These are phyloP conservation scores for Paecilomyces niveus DNA, from an alignment of 2,329 filamentous ascomycete genomes.

Conservation along the genomic window DNA sequence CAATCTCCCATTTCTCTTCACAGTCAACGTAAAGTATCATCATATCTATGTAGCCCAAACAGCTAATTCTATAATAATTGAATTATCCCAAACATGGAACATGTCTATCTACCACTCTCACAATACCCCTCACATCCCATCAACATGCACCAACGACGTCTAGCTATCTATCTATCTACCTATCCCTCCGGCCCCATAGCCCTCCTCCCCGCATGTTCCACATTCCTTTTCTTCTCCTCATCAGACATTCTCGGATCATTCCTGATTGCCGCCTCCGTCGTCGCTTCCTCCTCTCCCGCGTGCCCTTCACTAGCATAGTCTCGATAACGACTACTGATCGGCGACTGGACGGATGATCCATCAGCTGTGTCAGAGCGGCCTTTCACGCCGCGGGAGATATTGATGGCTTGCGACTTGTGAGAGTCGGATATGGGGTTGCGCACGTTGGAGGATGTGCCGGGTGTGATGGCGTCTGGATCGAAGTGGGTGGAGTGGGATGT, in stretches of 20 bases:
- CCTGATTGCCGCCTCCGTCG: neutral
- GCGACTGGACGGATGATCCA: neutral
- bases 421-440: neutral
- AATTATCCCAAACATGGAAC: no score
- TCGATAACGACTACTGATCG: neutral
- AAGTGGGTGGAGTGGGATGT: neutral
- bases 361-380: neutral
- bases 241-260: neutral
- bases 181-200: neutral
- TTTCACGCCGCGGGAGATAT: neutral
- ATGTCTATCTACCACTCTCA: no score
- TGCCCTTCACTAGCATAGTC: neutral
- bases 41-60: no score
- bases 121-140: no score
- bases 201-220: neutral
- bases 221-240: neutral
- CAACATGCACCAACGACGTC: no score
- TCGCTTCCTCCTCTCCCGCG: neutral
- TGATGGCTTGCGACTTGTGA: neutral
- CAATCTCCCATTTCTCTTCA: no score
- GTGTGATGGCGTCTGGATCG: neutral
- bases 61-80: no score
- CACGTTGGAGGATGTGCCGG: neutral
- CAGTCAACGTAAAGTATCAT: no score
- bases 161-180: neutral